Percentiles rank a stretch among this genome's conserved stretches.
Evolutionary conservation across 73 alveolate genomes (phyloP).

Genomic region (Symbiodinium pilosum): DNA sequence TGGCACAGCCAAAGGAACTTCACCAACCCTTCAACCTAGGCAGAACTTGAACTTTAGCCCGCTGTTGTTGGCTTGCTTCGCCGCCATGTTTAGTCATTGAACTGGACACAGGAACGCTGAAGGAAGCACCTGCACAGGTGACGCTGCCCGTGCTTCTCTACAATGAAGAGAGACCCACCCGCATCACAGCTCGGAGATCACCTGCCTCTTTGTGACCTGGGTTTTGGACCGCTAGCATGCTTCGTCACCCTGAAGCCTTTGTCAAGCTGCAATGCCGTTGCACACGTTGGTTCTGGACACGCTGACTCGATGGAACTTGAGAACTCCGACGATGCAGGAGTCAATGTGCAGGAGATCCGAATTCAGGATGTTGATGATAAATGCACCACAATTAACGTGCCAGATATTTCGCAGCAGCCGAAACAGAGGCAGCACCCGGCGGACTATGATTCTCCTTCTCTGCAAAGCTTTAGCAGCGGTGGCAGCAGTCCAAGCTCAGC

Average conservation of each 20-base stretch:
- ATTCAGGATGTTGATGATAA: neutral
- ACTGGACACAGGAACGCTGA: too few relatives aligned
- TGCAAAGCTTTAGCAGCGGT: slow-evolving; percentile 84
- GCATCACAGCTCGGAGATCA: neutral
- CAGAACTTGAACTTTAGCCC: too few relatives aligned
- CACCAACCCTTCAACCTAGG: too few relatives aligned
- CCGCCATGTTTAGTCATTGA: neutral
- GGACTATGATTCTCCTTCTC: slow-evolving; percentile 3
- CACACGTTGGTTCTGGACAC: neutral
- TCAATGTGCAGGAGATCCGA: neutral
- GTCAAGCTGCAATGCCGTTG: neutral
- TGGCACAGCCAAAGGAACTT: too few relatives aligned
- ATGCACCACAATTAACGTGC: neutral
- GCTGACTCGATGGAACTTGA: neutral
- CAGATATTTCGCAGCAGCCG: neutral
- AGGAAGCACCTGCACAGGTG: neutral
- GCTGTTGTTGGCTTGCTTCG: neutral
- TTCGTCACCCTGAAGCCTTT: slow-evolving; percentile 6
- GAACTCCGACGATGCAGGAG: neutral
- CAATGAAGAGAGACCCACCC: neutral
- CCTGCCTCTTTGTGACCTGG: slow-evolving; percentile 62
- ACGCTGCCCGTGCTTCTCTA: neutral
- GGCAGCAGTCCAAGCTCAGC: slow-evolving; percentile 56
- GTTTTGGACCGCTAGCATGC: slow-evolving; percentile 69
- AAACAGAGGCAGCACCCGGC: neutral